Conservation (phyloP, 371 early-diverging fungal species). For the Entomophthora muscae region DNA sequence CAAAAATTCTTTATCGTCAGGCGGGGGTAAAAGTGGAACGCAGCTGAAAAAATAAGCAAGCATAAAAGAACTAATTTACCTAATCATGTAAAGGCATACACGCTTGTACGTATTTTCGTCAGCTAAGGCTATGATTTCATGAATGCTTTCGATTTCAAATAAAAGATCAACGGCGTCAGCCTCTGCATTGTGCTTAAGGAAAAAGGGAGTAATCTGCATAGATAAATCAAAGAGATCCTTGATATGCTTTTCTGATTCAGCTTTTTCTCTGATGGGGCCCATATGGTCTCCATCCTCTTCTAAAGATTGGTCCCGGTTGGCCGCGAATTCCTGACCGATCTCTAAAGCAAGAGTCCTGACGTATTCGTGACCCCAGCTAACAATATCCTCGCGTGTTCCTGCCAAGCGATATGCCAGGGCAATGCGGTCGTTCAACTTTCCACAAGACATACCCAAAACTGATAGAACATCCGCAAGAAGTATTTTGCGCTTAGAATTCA, state of each 20-base stretch:
- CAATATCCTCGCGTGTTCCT: conserved; percentile 65
- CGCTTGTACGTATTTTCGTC: conserved; percentile 84
- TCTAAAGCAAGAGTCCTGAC: conserved; percentile 20
- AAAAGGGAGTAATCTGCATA: conserved; percentile 79
- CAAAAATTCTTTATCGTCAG: conserved; percentile 71
- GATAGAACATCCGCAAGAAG: conserved; percentile 89
- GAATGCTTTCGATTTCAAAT: conserved; percentile 70
- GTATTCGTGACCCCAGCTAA: conserved; percentile 98
- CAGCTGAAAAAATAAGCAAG: conserved; percentile 32
- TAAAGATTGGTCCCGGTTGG: background rate
- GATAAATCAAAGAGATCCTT: conserved; percentile 51
- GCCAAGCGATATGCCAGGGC: conserved; percentile 66
- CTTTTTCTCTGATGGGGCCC: background rate
- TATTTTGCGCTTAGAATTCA: conserved; percentile 55
- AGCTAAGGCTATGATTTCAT: conserved; percentile 53
- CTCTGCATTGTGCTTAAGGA: conserved; percentile 91
- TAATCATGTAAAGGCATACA: conserved; percentile 87
- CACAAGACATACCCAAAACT: conserved; percentile 89
- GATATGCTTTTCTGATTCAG: conserved; percentile 5
- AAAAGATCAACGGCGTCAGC: conserved; percentile 94
- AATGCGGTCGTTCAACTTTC: conserved; percentile 63
- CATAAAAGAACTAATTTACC: conserved; percentile 31
- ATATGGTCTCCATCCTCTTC: background rate
- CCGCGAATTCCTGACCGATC: conserved; percentile 1
- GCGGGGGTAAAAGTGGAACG: conserved; percentile 75